Percentiles rank a stretch among this genome's conserved stretches.
Conservation (phyloP, 495 filamentous ascomycete genomes). For the Trichoderma erinaceum region DNA sequence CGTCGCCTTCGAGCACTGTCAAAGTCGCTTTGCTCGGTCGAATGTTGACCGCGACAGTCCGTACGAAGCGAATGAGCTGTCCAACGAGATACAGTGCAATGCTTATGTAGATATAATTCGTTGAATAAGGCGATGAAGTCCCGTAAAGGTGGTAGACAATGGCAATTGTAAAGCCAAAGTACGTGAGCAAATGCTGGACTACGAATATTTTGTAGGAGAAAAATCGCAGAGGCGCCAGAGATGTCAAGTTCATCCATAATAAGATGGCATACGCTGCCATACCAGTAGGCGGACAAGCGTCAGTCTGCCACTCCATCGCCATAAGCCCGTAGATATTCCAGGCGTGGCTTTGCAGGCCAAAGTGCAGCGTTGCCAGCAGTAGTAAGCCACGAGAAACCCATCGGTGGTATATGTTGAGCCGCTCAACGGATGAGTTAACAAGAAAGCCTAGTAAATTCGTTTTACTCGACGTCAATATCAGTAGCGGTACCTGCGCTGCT, state of each 20-base stretch:
- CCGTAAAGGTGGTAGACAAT: not conserved
- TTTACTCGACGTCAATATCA: conserved; percentile 4
- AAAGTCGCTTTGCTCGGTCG: conserved; percentile 4
- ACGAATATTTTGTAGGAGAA: conserved; percentile 2
- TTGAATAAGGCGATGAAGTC: not conserved
- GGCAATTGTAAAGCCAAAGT: conserved; percentile 6
- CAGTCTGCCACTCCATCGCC: not conserved
- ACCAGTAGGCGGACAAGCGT: not conserved
- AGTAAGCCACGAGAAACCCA: conserved; percentile 2
- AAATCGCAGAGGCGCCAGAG: not conserved
- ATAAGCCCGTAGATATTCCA: not conserved
- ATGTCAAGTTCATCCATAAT: not conserved
- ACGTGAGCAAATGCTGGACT: not conserved
- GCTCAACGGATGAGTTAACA: not conserved
- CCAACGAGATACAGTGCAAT: not conserved
- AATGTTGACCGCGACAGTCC: not conserved
- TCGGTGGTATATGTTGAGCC: not conserved
- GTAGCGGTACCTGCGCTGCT: conserved; percentile 4
- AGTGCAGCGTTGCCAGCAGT: conserved; percentile 4
- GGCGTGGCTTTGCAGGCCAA: conserved; percentile 5
- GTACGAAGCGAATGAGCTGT: not conserved
- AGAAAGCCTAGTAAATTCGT: not conserved
- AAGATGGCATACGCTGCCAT: conserved; percentile 7
- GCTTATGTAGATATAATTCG: conserved; percentile 8
- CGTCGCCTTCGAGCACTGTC: not conserved